Evolutionary conservation across 441 rosid genomes (phyloP).

Genomic region (Brassica hybrid): DNA sequence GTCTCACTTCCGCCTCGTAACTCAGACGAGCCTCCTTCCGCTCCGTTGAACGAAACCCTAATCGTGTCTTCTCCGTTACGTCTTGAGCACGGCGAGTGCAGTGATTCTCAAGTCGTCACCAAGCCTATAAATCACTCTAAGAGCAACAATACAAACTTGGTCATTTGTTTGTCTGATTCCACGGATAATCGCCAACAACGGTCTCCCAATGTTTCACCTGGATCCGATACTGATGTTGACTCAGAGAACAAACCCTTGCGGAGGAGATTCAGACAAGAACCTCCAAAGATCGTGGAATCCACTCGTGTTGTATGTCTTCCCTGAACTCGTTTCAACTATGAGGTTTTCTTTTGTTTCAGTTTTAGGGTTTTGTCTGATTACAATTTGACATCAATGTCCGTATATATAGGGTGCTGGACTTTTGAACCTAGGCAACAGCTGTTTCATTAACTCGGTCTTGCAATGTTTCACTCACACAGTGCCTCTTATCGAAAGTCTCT

Average conservation of each 20-base stretch:
- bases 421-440: slow-evolving; percentile 76
- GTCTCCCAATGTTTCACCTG: slow-evolving; percentile 14
- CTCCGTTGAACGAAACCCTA: slow-evolving; percentile 17
- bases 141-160: not conserved
- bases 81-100: slow-evolving; percentile 2
- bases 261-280: not conserved
- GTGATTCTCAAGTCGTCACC: not conserved
- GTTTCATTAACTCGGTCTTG: slow-evolving; percentile 81
- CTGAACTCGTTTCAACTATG: not conserved
- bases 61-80: not conserved
- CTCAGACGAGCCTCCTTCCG: not conserved
- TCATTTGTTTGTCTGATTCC: not conserved
- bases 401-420: slow-evolving; percentile 79
- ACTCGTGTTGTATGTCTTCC: slow-evolving; percentile 61
- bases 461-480: slow-evolving; percentile 93
- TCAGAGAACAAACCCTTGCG: not conserved
- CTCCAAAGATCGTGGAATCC: slow-evolving; percentile 29
- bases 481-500: slow-evolving; percentile 65
- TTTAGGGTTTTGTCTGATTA: slow-evolving; percentile 9
- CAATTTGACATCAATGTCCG: not conserved
- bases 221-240: slow-evolving; percentile 21
- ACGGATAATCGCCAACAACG: not conserved
- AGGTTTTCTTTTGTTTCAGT: not conserved
- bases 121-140: slow-evolving; percentile 3
- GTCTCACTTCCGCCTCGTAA: not conserved